Base-by-base conservation (phyloP, 352 stramenopile species). In the Globisporangium spiculum region DNA sequence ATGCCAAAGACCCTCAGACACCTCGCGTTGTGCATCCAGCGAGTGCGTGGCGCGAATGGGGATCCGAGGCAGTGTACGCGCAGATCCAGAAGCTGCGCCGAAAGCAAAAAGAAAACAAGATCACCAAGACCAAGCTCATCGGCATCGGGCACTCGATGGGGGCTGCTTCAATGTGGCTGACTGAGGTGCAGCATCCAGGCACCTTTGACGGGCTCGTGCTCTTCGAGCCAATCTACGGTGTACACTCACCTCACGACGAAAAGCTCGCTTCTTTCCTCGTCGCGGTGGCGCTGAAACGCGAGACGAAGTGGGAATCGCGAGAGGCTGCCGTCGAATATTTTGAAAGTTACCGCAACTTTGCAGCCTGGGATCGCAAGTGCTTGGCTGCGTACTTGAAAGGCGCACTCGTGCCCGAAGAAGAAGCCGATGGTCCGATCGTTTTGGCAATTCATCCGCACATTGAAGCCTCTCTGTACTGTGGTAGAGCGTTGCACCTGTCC, bases 121-220 rank as follows among this genome's bases (percentile, higher is more conserved):
- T n/a, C 44, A 4, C 44, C 14, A 65, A 62, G 48, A 72, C 61
- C 5, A 68, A 71, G 34, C 60, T 86, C 46, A 88, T 88, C 32
- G 79, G 79, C 1, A 74, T 88, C 34, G 79, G 71, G 5, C 79
- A 88, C 52, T 88, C 79, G 1, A 84, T 88, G 77, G 79, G 77
- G 7, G 77, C 68, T 10, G 71, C 65, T 0, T 69, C 72, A 5
- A 65, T 88, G 60, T 88, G 77, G 79, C 74, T 66, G 20, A 67
- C 59, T 3, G 77, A 88, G 34, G 63, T 59, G n/a, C 10, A 72
- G 26, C 56, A 81, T 24, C 79, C 77, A 1, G 79, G 77, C 38
- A 82, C 77, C 4, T 86, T 88, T 44, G 74, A 76, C 53, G 74
- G 77, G 1, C 71, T 86, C 46, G 68, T 85, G 12, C 68, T 85